Evolutionary conservation across 352 stramenopile species (phyloP), one percentile per base, ranked within the genome.

Genomic region (Pythium dissimile): DNA sequence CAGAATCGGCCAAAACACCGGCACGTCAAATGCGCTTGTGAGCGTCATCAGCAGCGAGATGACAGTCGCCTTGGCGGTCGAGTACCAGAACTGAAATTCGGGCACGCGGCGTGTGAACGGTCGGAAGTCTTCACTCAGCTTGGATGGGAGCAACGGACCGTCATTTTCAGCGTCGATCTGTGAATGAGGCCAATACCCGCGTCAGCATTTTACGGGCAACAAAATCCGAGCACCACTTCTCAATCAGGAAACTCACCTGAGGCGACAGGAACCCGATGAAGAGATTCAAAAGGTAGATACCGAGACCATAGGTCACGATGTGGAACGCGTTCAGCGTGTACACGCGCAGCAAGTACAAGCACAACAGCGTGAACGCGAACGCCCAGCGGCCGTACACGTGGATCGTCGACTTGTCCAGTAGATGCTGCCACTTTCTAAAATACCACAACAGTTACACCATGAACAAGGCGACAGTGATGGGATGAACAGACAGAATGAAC

Each of bases 11-110:
- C 97, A 99, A 77, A 99, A 99, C 7, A 99, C 97, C 0, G 96
- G 97, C 44, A 99, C 79, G 82, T 99, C 96, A 72, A 99, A 99
- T 30, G 98, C 77, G 37, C 79, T 89, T 78, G 98, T 99, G 59
- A 99, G 98, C 26, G 97, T 99, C 95, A 99, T 98, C 21, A 97
- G 30, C 62, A 99, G 84, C 39, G 89, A 94, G 21, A 96, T 94
- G 26, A 92, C 59, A 24, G 87, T 89, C 28, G 95, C 97, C 71
- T 94, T 95, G 24, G 84, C 63, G n/a, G 78, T 89, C 52, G 82
- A 89, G 66, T 95, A 93, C 84, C 97, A 99, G 75, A 99, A 99
- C 85, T 99, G 98, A 71, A 99, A 99, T 76, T 99, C 97, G 1
- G 97, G 97, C 43, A 99, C 82, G 35, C 89, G 85, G 16, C 93